Evolutionary conservation across 805 yeast species (phyloP).

Genomic region (Alloascoidea africana): DNA sequence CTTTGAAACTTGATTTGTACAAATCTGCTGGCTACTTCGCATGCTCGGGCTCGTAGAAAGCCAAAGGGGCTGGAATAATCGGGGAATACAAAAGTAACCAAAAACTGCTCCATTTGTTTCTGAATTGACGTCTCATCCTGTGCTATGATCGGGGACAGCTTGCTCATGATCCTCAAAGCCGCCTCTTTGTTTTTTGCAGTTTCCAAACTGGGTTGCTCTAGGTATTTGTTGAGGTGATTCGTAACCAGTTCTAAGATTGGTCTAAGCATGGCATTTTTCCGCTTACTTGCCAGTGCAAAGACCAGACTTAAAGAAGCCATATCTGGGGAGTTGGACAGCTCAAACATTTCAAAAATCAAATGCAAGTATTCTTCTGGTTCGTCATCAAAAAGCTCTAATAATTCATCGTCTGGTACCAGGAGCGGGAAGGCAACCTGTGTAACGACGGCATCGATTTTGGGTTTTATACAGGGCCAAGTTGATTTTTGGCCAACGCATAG

Average conservation of each 20-base stretch:
- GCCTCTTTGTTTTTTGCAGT: constrained; percentile 62
- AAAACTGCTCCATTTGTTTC: constrained; percentile 52
- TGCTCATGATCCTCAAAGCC: constrained; percentile 62
- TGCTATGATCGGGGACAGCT: constrained; percentile 42
- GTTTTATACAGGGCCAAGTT: constrained; percentile 55
- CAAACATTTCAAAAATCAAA: constrained; percentile 40
- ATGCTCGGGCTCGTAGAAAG: constrained; percentile 54
- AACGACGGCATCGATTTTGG: constrained; percentile 48
- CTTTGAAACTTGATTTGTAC: constrained; percentile 44
- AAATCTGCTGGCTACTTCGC: constrained; percentile 34
- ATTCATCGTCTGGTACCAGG: constrained; percentile 52
- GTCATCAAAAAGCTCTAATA: constrained; percentile 60
- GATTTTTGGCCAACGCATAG: constrained; percentile 40
- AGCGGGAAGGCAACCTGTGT: constrained; percentile 64
- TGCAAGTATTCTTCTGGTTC: constrained; percentile 87
- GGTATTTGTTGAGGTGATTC: constrained; percentile 15
- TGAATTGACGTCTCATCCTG: constrained; percentile 35
- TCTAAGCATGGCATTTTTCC: constrained; percentile 42
- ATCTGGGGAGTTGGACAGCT: constrained; percentile 56
- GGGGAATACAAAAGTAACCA: constrained; percentile 54
- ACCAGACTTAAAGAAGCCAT: constrained; percentile 65
- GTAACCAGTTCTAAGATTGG: constrained; percentile 50
- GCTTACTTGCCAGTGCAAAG: constrained; percentile 53
- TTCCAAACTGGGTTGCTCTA: constrained; percentile 11
- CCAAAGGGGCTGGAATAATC: constrained; percentile 40